phyloP scores from a whole-genome alignment of 176 grass and related monocot species.

The Tillandsia leiboldiana region DNA sequence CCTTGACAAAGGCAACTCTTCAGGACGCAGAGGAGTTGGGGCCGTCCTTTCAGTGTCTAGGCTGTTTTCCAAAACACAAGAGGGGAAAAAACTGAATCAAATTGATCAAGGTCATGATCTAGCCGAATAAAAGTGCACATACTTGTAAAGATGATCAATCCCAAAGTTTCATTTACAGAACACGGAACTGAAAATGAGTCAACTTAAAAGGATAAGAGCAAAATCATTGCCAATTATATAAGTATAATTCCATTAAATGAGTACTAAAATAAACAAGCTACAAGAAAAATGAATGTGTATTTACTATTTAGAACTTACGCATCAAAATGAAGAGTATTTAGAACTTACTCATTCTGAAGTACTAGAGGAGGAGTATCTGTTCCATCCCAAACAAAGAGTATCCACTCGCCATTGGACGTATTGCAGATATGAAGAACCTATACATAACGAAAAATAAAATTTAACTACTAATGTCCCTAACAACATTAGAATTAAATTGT shows the following conservation, averaged over 20 bases:
- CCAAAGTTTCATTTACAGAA: no score
- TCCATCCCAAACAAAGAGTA: slow-evolving; percentile 92
- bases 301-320: slow-evolving; percentile 17
- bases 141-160: no score
- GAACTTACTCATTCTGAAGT: slow-evolving; percentile 25
- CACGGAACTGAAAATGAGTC: no score
- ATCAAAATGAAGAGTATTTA: slow-evolving; percentile 8
- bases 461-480: background rate
- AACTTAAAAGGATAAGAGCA: no score
- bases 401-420: slow-evolving; percentile 32
- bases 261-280: no score
- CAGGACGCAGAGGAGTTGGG: slow-evolving; percentile 42
- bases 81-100: slow-evolving; percentile 12
- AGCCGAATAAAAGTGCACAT: no score
- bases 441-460: slow-evolving; percentile 20
- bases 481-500: no score
- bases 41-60: slow-evolving; percentile 20
- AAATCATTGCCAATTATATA: no score
- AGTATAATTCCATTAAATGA: no score
- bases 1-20: slow-evolving; percentile 42
- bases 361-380: slow-evolving; percentile 52
- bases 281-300: slow-evolving; percentile 2
- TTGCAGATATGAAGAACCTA: slow-evolving; percentile 79
- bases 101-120: background rate
- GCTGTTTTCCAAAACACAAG: slow-evolving; percentile 22